Evolutionary conservation across 2,329 filamentous ascomycete genomes (phyloP), one percentile per base, ranked within the genome.

Genomic region (Sordariomycetes sp.): DNA sequence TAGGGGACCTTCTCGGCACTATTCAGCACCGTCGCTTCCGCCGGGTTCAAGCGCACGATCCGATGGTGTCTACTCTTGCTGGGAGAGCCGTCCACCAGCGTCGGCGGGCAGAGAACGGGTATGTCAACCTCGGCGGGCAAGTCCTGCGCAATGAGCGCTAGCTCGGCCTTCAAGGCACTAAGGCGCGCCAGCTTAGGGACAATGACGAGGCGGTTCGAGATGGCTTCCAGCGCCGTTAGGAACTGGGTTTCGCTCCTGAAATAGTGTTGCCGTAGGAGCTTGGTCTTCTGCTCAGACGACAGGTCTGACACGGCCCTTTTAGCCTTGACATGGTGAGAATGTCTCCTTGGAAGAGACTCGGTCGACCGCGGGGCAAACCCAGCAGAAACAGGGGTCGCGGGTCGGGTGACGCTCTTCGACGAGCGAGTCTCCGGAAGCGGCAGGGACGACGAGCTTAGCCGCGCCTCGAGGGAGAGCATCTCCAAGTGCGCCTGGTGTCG

Each of bases 1-100:
- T 91, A 94, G 1, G 89, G 89, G 52, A 94, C 89, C 68, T 91
- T 88, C 69, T 94, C 89, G 4, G 89, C 89, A 68, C 89, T 94
- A 70, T 94, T 94, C 56, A 94, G 74, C 58, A 92, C 90, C 0
- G 89, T 93, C 6, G 89, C 86, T 70, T 94, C 89, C 1, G 88
- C 88, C 7, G 89, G 90, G 66, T 92, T 94, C 55, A 94, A 78
- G 43, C 89, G 82, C 53, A 94, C 89, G 60, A 94, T 90, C 40
- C 89, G 83, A 67, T 94, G 89, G 68, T 94, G 90, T 58, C 82
- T 82, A 66, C 89, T 92, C 67, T 83, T 85, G 28, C 86, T 82
- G 2, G 88, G 83, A n/a, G 83, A 80, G 24, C 89, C 88, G 70
- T 89, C 81, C 12, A 87, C 79, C 54, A 93, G 72, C 0, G 85